phyloP scores from a whole-genome alignment of 176 grass and related monocot species.

The Raddia guianensis region DNA sequence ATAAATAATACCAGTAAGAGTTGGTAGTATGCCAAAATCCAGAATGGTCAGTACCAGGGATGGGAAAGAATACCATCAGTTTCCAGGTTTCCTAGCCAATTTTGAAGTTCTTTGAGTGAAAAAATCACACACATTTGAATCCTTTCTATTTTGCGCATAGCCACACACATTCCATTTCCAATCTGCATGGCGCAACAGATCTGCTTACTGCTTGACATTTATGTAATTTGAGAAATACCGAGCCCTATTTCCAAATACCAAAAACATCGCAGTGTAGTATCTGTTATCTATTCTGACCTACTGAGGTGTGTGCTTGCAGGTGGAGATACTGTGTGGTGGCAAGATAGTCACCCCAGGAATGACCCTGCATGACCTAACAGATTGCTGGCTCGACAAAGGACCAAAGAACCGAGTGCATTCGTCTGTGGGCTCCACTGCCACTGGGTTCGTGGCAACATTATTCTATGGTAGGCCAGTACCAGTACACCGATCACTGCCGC shows the following conservation, averaged over 20 bases:
- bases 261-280: background rate
- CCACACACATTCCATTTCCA: background rate
- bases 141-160: conserved; percentile 11
- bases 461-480: conserved; percentile 46
- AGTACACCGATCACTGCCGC: background rate
- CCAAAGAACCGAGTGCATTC: conserved; percentile 42
- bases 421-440: conserved; percentile 38
- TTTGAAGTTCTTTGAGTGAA: conserved; percentile 10
- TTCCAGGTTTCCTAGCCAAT: conserved; percentile 1
- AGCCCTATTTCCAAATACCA: background rate
- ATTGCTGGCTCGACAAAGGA: conserved; percentile 42
- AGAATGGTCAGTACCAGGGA: background rate
- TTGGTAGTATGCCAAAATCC: background rate
- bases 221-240: conserved; percentile 9
- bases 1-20: background rate
- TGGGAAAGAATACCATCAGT: background rate
- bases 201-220: background rate
- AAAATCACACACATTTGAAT: background rate
- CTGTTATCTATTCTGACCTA: conserved; percentile 2
- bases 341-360: conserved; percentile 35
- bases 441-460: conserved; percentile 38
- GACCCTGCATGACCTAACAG: conserved; percentile 43
- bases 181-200: background rate
- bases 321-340: conserved; percentile 45
- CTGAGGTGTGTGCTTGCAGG: conserved; percentile 44